Conservation (phyloP, 2,329 filamentous ascomycete species). For the Penicillium sp. region DNA sequence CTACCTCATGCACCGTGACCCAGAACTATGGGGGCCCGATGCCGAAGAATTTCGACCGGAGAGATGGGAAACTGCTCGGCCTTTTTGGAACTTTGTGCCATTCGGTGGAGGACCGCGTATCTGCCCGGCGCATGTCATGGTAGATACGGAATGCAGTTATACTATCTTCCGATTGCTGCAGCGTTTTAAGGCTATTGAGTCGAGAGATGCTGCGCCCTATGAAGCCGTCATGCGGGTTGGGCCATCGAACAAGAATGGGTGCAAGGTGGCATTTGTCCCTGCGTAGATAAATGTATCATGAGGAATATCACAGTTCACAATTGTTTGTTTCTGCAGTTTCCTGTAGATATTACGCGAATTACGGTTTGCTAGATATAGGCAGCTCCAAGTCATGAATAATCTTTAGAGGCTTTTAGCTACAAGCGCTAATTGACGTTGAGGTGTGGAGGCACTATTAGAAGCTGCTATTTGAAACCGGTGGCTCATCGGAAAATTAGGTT, state of each 20-base stretch:
- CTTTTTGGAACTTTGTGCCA: not conserved
- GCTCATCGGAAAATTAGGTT: too few species aligned
- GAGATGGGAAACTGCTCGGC: not conserved
- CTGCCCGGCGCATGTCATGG: not conserved
- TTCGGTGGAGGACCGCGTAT: not conserved
- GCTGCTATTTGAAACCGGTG: too few species aligned
- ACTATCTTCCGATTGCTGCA: not conserved
- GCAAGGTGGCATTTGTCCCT: not conserved
- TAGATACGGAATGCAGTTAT: not conserved
- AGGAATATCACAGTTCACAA: too few species aligned
- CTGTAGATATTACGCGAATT: too few species aligned
- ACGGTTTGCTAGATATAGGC: too few species aligned
- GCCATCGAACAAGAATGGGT: not conserved
- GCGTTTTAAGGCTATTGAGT: not conserved
- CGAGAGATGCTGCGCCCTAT: not conserved
- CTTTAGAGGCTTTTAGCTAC: too few species aligned
- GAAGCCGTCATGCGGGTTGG: not conserved
- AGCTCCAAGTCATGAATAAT: too few species aligned
- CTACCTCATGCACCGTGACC: not conserved
- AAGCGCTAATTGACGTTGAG: too few species aligned
- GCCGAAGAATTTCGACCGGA: not conserved
- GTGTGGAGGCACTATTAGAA: too few species aligned
- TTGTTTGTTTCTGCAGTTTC: too few species aligned
- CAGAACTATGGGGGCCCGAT: not conserved
- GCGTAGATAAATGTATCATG: not conserved